These are phyloP conservation scores for Curvularia hawaiiensis DNA, from an alignment of 2,329 filamentous ascomycete genomes.

Conservation along the genomic window DNA sequence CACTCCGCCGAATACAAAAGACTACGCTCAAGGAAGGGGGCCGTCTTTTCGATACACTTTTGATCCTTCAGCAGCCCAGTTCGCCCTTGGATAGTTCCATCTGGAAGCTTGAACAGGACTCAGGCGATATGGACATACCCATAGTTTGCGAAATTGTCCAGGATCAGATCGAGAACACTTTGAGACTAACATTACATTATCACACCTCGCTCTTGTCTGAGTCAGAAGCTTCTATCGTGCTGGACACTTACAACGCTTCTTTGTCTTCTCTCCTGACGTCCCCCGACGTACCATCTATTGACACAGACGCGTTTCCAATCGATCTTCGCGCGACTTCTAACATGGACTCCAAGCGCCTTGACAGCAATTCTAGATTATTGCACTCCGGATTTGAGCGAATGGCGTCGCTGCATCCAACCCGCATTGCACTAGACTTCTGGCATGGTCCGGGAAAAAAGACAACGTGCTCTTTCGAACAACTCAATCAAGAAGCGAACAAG, in stretches of 20 bases:
- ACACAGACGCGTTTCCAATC: slow-evolving; percentile 30
- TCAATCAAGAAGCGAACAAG: slow-evolving; percentile 41
- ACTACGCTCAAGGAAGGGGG: slow-evolving; percentile 52
- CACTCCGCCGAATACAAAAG: slow-evolving; percentile 72
- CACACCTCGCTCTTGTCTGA: slow-evolving; percentile 33
- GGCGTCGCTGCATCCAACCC: slow-evolving; percentile 33
- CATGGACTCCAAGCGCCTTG: slow-evolving; percentile 18
- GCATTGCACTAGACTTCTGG: slow-evolving; percentile 48
- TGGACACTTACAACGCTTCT: slow-evolving; percentile 36
- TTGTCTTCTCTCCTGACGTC: slow-evolving; percentile 32
- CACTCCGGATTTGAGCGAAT: slow-evolving; percentile 49
- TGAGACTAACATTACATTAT: slow-evolving; percentile 68
- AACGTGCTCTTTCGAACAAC: slow-evolving; percentile 40
- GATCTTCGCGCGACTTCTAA: slow-evolving; percentile 35
- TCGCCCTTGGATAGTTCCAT: slow-evolving; percentile 52
- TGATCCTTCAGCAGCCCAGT: slow-evolving; percentile 74
- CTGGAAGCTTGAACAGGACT: slow-evolving; percentile 58
- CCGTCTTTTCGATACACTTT: slow-evolving; percentile 76
- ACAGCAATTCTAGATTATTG: slow-evolving; percentile 27
- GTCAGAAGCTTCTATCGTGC: slow-evolving; percentile 34
- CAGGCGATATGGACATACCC: slow-evolving; percentile 73
- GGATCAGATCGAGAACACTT: slow-evolving; percentile 54
- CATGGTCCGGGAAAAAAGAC: slow-evolving; percentile 36
- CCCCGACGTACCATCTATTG: slow-evolving; percentile 27
- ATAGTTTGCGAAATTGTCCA: slow-evolving; percentile 78